Evolutionary conservation across 2,329 filamentous ascomycete species (phyloP).

Genomic region (Nemania sp.): DNA sequence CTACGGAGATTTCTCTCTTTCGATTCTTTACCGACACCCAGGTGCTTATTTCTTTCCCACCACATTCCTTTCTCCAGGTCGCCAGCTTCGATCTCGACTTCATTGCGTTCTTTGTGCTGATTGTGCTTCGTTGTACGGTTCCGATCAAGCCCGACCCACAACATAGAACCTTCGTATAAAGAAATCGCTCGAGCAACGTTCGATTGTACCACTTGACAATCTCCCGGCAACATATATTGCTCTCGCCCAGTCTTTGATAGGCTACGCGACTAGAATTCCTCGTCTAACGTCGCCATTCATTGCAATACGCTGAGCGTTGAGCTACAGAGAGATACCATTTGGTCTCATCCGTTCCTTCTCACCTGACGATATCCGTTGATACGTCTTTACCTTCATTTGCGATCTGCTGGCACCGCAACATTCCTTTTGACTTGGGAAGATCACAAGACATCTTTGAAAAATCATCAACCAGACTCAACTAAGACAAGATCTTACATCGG

Average conservation of each 20-base stretch:
- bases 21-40: constrained; percentile 20
- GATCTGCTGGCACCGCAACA: constrained; percentile 38
- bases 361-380: constrained; percentile 29
- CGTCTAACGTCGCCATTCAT: constrained; percentile 14
- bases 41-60: constrained; percentile 27
- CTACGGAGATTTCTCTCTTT: constrained; percentile 22
- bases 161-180: constrained; percentile 9
- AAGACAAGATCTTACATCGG: neutral
- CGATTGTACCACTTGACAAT: constrained; percentile 23
- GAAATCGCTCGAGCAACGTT: constrained; percentile 16
- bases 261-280: constrained; percentile 29
- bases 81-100: constrained; percentile 36
- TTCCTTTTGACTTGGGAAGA: constrained; percentile 30
- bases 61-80: constrained; percentile 39
- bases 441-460: neutral
- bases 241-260: constrained; percentile 39
- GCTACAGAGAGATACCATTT: constrained; percentile 21
- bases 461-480: constrained; percentile 6
- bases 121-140: constrained; percentile 32
- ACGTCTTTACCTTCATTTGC: constrained; percentile 32
- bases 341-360: constrained; percentile 33
- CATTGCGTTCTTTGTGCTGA: constrained; percentile 21
- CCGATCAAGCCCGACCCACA: constrained; percentile 22
- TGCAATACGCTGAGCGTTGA: constrained; percentile 35
- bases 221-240: constrained; percentile 20